Evolutionary conservation across 257 asterid species (phyloP).

Genomic region (Scutellaria barbata): DNA sequence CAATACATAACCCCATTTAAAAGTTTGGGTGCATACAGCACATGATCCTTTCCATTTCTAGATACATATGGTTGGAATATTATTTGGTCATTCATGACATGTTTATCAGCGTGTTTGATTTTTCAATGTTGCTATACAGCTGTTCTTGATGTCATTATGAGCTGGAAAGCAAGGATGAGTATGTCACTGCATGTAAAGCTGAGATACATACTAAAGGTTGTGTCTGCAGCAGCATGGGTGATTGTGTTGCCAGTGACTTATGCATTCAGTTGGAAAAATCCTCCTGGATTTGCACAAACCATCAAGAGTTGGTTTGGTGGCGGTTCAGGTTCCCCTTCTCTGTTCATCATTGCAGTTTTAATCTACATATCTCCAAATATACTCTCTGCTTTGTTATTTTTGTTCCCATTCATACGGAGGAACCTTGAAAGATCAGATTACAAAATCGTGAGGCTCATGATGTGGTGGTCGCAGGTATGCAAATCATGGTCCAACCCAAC

Average conservation of each 20-base stretch:
- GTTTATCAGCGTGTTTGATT: neutral
- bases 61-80: conserved; percentile 19
- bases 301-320: conserved; percentile 86
- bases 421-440: conserved; percentile 85
- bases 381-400: conserved; percentile 80
- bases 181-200: conserved; percentile 89
- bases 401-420: conserved; percentile 87
- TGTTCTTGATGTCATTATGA: conserved; percentile 71
- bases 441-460: conserved; percentile 82
- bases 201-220: conserved; percentile 76
- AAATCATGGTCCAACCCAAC: conserved; percentile 21
- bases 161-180: conserved; percentile 88
- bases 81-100: neutral
- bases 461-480: conserved; percentile 99
- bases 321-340: conserved; percentile 69
- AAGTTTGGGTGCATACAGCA: conserved; percentile 1
- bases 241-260: conserved; percentile 88
- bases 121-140: conserved; percentile 59
- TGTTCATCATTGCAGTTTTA: conserved; percentile 79
- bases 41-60: conserved; percentile 1
- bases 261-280: conserved; percentile 84
- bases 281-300: conserved; percentile 75
- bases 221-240: conserved; percentile 88
- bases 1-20: neutral
- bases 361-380: conserved; percentile 88